Conservation (phyloP, 179 eudicot species). For the Spinacia oleracea region DNA sequence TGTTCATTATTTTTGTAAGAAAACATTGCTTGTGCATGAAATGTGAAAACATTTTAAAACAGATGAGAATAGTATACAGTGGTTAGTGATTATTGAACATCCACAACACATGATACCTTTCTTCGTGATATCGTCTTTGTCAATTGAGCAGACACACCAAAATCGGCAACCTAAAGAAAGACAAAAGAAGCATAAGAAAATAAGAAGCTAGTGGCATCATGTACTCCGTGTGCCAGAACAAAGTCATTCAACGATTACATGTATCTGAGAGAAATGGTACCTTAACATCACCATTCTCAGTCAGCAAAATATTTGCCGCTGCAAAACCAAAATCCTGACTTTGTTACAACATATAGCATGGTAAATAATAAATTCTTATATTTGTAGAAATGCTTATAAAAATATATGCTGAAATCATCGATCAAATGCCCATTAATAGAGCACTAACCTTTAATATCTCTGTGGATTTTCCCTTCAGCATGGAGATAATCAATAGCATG, state of each 20-base stretch:
- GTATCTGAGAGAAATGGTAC: constrained; percentile 31
- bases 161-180: constrained; percentile 86
- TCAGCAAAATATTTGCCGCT: constrained; percentile 94
- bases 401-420: neutral
- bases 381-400: neutral
- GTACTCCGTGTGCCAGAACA: neutral
- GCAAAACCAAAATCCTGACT: constrained; percentile 38
- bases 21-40: too few relatives aligned
- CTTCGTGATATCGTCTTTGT: constrained; percentile 93
- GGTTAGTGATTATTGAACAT: neutral
- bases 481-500: constrained; percentile 96
- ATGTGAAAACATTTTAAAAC: too few relatives aligned
- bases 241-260: neutral
- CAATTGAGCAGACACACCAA: constrained; percentile 94
- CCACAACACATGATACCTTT: constrained; percentile 54
- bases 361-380: neutral
- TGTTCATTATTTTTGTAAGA: too few relatives aligned
- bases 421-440: neutral
- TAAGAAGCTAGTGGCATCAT: neutral
- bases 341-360: constrained; percentile 18
- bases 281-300: constrained; percentile 98
- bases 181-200: constrained; percentile 22
- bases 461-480: constrained; percentile 91
- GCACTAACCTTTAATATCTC: constrained; percentile 85
- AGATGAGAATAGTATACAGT: neutral